A percentile compares a stretch with the other conserved stretches of the same genome.
phyloP scores from a whole-genome alignment of 345 rosid species.

The Erodium maritimum region DNA sequence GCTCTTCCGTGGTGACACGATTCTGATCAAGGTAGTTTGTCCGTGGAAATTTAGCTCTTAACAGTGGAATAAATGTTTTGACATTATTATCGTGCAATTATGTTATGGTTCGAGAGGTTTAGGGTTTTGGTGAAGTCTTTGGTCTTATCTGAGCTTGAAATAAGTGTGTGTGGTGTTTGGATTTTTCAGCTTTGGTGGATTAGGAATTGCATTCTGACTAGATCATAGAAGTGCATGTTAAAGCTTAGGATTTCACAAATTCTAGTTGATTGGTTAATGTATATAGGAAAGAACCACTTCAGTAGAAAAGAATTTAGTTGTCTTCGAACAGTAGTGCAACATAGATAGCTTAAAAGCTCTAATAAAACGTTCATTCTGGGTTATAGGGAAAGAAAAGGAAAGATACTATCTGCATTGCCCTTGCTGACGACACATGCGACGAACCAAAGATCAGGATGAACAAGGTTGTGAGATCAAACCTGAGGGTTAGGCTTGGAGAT shows the following conservation, averaged over 20 bases:
- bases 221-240: no score
- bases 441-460: neutral
- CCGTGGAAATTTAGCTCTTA: neutral
- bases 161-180: neutral
- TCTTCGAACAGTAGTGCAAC: no score
- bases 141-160: no score
- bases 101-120: no score
- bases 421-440: neutral
- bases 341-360: neutral
- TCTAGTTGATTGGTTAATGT: no score
- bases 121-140: no score
- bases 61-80: neutral
- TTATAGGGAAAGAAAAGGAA: neutral
- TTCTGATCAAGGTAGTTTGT: constrained; percentile 52
- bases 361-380: no score
- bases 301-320: no score
- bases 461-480: neutral
- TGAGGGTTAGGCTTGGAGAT: neutral
- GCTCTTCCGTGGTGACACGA: constrained; percentile 90
- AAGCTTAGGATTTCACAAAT: no score
- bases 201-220: neutral
- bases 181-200: neutral
- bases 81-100: no score
- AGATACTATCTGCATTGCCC: neutral
- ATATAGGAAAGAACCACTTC: no score